These are phyloP conservation scores for Pyrenochaeta sp. DNA, from an alignment of 2,329 filamentous ascomycete species.

Conservation along the genomic window DNA sequence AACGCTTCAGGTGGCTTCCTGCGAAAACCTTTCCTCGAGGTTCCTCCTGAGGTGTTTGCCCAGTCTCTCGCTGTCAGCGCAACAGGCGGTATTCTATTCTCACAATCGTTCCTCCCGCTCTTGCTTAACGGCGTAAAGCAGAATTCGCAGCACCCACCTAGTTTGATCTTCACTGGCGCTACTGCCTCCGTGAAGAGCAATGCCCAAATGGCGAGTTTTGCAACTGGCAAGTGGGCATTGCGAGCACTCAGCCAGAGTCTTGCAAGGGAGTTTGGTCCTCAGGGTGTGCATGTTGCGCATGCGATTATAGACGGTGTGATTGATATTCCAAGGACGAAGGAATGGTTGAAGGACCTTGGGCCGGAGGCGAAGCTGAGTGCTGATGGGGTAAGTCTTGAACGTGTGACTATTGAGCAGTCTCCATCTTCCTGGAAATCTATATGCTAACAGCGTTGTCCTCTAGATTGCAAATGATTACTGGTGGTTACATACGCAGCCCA, in stretches of 20 bases:
- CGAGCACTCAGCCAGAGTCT: slow-evolving; percentile 78
- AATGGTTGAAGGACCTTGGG: slow-evolving; percentile 63
- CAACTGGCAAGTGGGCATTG: slow-evolving; percentile 81
- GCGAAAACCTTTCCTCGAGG: slow-evolving; percentile 68
- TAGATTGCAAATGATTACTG: slow-evolving; percentile 90
- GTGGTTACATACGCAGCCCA: slow-evolving; percentile 81
- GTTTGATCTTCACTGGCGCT: slow-evolving; percentile 85
- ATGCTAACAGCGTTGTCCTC: slow-evolving; percentile 1
- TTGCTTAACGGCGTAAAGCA: slow-evolving; percentile 68
- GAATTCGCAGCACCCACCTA: slow-evolving; percentile 70
- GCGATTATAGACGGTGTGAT: slow-evolving; percentile 86
- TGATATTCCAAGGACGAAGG: slow-evolving; percentile 76
- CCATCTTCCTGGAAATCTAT: background rate
- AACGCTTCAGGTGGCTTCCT: slow-evolving; percentile 70
- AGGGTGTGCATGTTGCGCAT: slow-evolving; percentile 85
- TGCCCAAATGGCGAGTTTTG: slow-evolving; percentile 74
- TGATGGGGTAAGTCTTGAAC: slow-evolving; percentile 68
- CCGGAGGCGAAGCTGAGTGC: slow-evolving; percentile 75
- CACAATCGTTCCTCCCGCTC: slow-evolving; percentile 74
- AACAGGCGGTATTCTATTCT: slow-evolving; percentile 78
- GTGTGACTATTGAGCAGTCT: background rate
- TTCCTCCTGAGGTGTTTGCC: slow-evolving; percentile 66
- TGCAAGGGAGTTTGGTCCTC: slow-evolving; percentile 82
- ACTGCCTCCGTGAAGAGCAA: slow-evolving; percentile 81
- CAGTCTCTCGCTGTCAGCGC: slow-evolving; percentile 56